Conservation (phyloP, 148 eudicot species). For the Rhododendron ferrugineum region DNA sequence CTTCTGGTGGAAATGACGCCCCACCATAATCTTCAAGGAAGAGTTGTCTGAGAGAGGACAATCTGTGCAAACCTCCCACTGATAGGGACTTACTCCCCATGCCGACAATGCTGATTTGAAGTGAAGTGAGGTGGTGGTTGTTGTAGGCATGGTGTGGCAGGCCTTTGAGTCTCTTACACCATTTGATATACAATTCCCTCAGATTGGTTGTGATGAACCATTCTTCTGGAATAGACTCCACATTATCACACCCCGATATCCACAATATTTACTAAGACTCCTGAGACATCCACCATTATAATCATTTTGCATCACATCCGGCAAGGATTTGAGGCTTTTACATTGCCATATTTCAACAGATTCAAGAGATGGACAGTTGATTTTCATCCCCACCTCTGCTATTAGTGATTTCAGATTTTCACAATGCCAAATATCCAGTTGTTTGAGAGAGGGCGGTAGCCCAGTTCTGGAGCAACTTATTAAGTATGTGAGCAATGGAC, state of each 20-base stretch:
- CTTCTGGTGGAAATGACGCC: neutral
- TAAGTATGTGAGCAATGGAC: neutral
- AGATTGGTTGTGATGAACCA: neutral
- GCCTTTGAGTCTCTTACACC: neutral
- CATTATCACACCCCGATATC: neutral
- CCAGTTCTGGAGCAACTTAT: neutral
- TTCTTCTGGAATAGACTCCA: neutral
- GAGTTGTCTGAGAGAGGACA: neutral
- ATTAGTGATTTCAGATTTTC: neutral
- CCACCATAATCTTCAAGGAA: neutral
- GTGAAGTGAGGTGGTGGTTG: neutral
- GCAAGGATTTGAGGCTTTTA: neutral
- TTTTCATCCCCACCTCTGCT: neutral
- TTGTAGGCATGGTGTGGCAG: neutral
- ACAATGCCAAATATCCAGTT: neutral
- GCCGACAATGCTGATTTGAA: neutral
- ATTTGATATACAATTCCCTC: neutral
- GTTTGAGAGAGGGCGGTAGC: neutral
- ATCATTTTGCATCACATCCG: neutral
- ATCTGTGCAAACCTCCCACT: neutral
- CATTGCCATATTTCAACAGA: neutral
- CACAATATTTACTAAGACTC: neutral
- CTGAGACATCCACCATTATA: neutral
- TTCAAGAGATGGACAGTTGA: neutral
- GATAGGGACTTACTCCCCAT: neutral